phyloP scores from a whole-genome alignment of 2,329 filamentous ascomycete genomes.

The Aspergillus novoparasiticus region DNA sequence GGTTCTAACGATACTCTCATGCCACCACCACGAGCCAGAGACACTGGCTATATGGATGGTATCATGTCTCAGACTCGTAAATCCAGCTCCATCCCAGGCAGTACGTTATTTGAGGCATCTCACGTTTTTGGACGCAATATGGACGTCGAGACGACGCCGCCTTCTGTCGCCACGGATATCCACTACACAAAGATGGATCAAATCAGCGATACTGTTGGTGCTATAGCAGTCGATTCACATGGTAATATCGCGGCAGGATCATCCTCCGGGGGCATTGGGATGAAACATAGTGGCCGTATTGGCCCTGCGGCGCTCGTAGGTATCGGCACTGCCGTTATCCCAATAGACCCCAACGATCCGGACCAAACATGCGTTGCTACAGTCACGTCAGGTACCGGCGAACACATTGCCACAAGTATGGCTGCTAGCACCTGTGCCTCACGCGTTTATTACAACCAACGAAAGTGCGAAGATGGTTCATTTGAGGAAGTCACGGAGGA shows the following conservation, averaged over 20 bases:
- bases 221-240: conserved; percentile 83
- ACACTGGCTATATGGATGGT: conserved; percentile 13
- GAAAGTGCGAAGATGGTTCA: conserved; percentile 61
- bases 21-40: conserved; percentile 1
- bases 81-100: neutral
- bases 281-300: conserved; percentile 92
- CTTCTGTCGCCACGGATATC: neutral
- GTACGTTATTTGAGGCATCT: neutral
- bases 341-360: conserved; percentile 69
- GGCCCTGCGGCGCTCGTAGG: conserved; percentile 93
- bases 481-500: conserved; percentile 74
- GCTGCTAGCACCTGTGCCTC: conserved; percentile 86
- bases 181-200: conserved; percentile 53
- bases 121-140: neutral
- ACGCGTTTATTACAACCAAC: conserved; percentile 72
- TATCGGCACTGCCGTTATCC: conserved; percentile 87
- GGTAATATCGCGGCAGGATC: conserved; percentile 92
- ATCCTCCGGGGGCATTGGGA: conserved; percentile 95
- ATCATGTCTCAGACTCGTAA: neutral
- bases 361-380: conserved; percentile 73
- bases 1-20: neutral
- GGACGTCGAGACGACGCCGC: conserved; percentile 2
- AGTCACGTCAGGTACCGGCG: conserved; percentile 91
- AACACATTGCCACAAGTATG: conserved; percentile 96
- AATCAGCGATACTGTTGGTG: conserved; percentile 92